Percentiles rank a stretch among this genome's conserved stretches.
These are phyloP conservation scores for Xylaria sp. DNA, from an alignment of 2,329 filamentous ascomycete species.

Conservation along the genomic window DNA sequence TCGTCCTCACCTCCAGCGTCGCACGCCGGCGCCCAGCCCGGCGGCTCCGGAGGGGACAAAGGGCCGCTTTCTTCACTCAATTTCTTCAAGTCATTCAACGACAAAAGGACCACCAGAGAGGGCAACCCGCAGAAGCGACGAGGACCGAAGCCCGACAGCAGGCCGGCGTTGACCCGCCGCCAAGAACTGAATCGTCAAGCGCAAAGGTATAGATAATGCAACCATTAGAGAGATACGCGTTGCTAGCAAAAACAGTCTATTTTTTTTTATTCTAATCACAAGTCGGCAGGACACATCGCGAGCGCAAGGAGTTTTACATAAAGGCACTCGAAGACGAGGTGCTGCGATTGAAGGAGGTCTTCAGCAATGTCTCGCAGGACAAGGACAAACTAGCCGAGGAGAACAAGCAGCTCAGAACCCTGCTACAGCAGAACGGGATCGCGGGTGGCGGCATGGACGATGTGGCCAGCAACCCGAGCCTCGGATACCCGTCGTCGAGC, in stretches of 20 bases:
- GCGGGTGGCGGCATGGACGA: slow-evolving; percentile 44
- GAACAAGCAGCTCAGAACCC: slow-evolving; percentile 70
- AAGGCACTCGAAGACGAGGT: slow-evolving; percentile 92
- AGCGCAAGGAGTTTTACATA: slow-evolving; percentile 95
- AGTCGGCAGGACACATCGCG: slow-evolving; percentile 79
- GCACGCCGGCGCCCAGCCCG: slow-evolving; percentile 11
- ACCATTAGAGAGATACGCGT: neutral
- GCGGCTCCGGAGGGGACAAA: slow-evolving; percentile 31
- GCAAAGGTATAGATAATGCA: slow-evolving; percentile 68
- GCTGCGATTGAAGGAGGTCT: slow-evolving; percentile 84
- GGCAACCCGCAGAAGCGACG: slow-evolving; percentile 85
- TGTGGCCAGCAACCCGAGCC: slow-evolving; percentile 49
- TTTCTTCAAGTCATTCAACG: slow-evolving; percentile 68
- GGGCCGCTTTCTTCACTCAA: slow-evolving; percentile 49
- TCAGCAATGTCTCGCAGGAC: slow-evolving; percentile 71
- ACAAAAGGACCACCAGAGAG: slow-evolving; percentile 82
- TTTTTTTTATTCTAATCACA: slow-evolving; percentile 20
- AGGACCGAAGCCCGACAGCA: slow-evolving; percentile 95
- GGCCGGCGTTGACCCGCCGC: slow-evolving; percentile 86
- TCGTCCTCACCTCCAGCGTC: slow-evolving; percentile 45
- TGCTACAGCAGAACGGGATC: slow-evolving; percentile 58
- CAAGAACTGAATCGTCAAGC: slow-evolving; percentile 96
- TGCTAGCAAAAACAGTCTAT: neutral
- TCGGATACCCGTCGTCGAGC: slow-evolving; percentile 53
- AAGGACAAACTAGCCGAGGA: slow-evolving; percentile 77